These are phyloP conservation scores for Phytophthora ramorum DNA, from an alignment of 352 stramenopile species.

Conservation along the genomic window DNA sequence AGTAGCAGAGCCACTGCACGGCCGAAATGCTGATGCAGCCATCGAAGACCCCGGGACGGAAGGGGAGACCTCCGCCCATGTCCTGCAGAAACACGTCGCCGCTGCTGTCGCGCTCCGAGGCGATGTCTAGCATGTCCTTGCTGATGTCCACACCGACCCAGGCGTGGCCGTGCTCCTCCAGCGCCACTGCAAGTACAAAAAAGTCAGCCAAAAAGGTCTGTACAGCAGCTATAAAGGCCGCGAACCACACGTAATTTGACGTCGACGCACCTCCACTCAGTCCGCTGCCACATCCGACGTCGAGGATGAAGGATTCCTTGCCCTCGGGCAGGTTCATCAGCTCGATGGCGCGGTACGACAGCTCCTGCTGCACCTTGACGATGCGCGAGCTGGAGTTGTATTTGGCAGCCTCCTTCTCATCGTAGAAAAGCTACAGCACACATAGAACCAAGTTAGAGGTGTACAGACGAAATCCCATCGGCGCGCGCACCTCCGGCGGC, in stretches of 20 bases:
- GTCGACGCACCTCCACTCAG: conserved; percentile 90
- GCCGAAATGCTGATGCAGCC: conserved; percentile 99
- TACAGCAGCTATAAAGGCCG: neutral
- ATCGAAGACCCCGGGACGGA: conserved; percentile 98
- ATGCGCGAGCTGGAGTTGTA: conserved; percentile 95
- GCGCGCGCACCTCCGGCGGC: conserved; percentile 72
- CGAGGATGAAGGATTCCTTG: conserved; percentile 93
- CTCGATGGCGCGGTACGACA: conserved; percentile 97
- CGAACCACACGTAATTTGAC: conserved; percentile 3
- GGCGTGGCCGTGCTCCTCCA: conserved; percentile 93
- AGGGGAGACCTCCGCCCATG: conserved; percentile 98
- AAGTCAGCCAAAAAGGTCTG: conserved; percentile 6
- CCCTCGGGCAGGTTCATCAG: conserved; percentile 94
- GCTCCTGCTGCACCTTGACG: conserved; percentile 94
- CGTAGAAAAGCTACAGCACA: conserved; percentile 86
- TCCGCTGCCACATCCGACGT: conserved; percentile 97
- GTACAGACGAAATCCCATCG: neutral
- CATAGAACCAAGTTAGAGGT: neutral
- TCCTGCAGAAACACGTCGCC: conserved; percentile 93
- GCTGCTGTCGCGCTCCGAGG: conserved; percentile 92
- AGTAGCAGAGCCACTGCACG: conserved; percentile 99
- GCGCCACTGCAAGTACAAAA: conserved; percentile 70
- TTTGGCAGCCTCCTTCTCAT: conserved; percentile 93
- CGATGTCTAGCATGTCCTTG: conserved; percentile 99
- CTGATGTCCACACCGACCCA: conserved; percentile 99